A percentile compares a stretch with the other conserved stretches of the same genome.
phyloP scores from a whole-genome alignment of 1,284 basidiomycete genomes.

The Ceratobasidium sp. region DNA sequence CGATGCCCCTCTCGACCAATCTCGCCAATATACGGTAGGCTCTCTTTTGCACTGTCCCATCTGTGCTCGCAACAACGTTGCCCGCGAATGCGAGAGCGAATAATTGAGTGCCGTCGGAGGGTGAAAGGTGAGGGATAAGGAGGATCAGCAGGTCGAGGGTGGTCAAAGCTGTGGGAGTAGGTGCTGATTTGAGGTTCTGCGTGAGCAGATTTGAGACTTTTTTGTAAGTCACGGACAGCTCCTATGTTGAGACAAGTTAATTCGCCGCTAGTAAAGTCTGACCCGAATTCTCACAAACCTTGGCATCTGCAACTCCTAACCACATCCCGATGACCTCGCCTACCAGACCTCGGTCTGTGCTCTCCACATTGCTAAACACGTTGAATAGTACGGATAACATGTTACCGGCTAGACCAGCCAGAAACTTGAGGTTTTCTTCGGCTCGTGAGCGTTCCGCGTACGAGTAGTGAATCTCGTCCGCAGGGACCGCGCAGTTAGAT shows the following conservation, averaged over 20 bases:
- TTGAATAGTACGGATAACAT: conserved; percentile 97
- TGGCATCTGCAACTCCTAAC: conserved; percentile 82
- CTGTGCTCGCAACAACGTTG: conserved; percentile 76
- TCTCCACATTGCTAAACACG: conserved; percentile 88
- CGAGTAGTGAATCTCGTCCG: conserved; percentile 63
- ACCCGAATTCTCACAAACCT: conserved; percentile 63
- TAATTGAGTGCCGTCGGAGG: conserved; percentile 71
- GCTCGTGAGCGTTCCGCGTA: conserved; percentile 68
- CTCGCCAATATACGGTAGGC: conserved; percentile 91
- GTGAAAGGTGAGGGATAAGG: conserved; percentile 83
- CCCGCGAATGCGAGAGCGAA: conserved; percentile 74
- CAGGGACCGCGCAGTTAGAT: conserved; percentile 63
- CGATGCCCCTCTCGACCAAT: conserved; percentile 74
- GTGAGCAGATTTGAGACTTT: conserved; percentile 86
- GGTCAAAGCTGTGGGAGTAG: conserved; percentile 73
- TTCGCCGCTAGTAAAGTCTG: conserved; percentile 6
- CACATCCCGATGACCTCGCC: conserved; percentile 92
- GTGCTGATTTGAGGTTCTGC: conserved; percentile 70
- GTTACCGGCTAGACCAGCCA: conserved; percentile 87
- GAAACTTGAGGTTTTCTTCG: conserved; percentile 77
- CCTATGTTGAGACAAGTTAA: conserved; percentile 61
- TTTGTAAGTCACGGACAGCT: conserved; percentile 83
- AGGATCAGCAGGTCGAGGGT: conserved; percentile 93
- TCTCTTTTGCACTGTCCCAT: conserved; percentile 95
- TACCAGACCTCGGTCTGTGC: conserved; percentile 85